These are phyloP conservation scores for Bolboschoenus planiculmis DNA, from an alignment of 176 grass and related monocot genomes.

Conservation along the genomic window DNA sequence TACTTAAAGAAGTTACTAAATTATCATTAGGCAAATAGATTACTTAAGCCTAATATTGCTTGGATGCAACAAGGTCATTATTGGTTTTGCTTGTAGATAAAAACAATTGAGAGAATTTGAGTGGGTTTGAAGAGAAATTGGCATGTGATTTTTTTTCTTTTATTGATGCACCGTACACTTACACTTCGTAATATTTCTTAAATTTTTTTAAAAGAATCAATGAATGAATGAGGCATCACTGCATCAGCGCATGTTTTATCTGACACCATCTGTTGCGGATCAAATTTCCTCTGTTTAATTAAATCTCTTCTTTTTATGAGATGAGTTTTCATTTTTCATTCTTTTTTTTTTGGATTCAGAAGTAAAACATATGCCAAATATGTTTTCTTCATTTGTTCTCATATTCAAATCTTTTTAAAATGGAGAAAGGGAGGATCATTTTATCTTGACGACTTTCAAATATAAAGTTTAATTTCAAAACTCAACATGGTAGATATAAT, in stretches of 20 bases:
- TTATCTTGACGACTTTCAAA: no score
- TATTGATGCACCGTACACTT: background rate
- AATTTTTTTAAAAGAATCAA: background rate
- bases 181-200: background rate
- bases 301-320: background rate
- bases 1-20: background rate
- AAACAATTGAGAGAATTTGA: background rate
- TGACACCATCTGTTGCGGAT: background rate
- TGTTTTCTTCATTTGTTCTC: background rate
- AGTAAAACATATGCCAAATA: background rate
- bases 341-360: background rate
- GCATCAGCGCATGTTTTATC: conserved; percentile 17
- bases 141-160: background rate
- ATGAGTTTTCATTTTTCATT: no score
- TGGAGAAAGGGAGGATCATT: no score
- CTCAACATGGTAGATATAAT: no score
- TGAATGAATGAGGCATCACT: background rate
- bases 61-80: background rate
- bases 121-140: background rate
- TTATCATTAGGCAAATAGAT: background rate
- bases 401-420: no score
- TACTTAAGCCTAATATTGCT: background rate
- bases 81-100: background rate
- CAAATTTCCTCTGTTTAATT: background rate
- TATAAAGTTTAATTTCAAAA: no score